Conservation (phyloP, 1,284 basidiomycete genomes). For the Athelia sp. region DNA sequence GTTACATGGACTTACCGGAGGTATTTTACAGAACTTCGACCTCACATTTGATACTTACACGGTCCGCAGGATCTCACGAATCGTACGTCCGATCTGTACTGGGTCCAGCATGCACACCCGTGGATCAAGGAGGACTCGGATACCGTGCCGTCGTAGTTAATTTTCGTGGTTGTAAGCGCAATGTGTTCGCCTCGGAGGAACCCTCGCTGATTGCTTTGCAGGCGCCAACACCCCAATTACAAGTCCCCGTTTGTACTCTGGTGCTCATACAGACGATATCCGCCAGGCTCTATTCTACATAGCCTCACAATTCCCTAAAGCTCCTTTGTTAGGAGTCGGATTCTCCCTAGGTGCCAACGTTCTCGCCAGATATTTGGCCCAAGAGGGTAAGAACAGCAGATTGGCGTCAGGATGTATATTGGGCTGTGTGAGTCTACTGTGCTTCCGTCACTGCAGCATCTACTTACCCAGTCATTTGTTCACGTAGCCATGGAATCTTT, state of each 20-base stretch:
- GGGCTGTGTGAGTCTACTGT: constrained; percentile 60
- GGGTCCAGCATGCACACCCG: constrained; percentile 62
- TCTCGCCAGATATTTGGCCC: constrained; percentile 86
- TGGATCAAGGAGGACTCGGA: constrained; percentile 74
- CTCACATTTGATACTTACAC: neutral
- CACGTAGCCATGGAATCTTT: constrained; percentile 72
- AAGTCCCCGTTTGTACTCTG: constrained; percentile 82
- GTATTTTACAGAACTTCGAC: constrained; percentile 28
- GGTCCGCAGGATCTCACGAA: constrained; percentile 72
- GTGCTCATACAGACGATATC: constrained; percentile 81
- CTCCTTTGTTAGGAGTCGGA: constrained; percentile 82
- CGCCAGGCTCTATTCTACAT: constrained; percentile 80
- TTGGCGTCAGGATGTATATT: constrained; percentile 74
- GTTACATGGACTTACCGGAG: constrained; percentile 85
- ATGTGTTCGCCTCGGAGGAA: neutral
- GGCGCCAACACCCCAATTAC: constrained; percentile 83
- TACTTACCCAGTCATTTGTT: neutral
- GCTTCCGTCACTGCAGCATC: constrained; percentile 3
- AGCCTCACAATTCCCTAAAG: constrained; percentile 68
- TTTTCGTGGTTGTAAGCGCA: constrained; percentile 80
- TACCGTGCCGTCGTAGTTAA: constrained; percentile 88
- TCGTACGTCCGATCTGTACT: constrained; percentile 83
- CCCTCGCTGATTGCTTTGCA: constrained; percentile 19
- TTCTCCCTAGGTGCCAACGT: constrained; percentile 96
- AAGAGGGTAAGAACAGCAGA: constrained; percentile 78